Evolutionary conservation across 208 protist species (phyloP).

Genomic region (Trypanosoma melophagium): DNA sequence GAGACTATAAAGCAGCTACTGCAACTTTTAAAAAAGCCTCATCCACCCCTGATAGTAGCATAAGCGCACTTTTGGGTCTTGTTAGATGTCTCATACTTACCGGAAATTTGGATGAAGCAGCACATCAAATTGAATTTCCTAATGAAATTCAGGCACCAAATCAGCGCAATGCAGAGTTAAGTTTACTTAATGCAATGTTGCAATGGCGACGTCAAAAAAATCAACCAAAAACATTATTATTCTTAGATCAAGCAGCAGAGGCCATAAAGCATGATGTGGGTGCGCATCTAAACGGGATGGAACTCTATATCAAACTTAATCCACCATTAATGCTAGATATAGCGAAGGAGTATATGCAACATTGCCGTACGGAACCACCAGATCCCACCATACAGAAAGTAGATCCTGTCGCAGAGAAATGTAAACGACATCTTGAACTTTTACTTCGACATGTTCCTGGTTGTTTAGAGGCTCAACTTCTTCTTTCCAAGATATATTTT

Average conservation of each 20-base stretch:
- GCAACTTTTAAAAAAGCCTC: conserved; percentile 75
- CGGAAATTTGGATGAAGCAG: conserved; percentile 77
- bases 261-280: conserved; percentile 62
- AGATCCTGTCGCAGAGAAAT: conserved; percentile 75
- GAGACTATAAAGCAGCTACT: conserved; percentile 72
- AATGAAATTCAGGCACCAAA: conserved; percentile 83
- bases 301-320: conserved; percentile 79
- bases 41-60: conserved; percentile 65
- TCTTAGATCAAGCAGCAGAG: conserved; percentile 81
- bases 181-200: conserved; percentile 77
- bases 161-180: conserved; percentile 79
- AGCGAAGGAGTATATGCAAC: conserved; percentile 83
- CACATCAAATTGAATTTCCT: conserved; percentile 84
- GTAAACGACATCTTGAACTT: conserved; percentile 68
- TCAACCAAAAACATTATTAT: conserved; percentile 51
- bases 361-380: conserved; percentile 86
- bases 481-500: conserved; percentile 84
- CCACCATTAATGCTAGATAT: conserved; percentile 81
- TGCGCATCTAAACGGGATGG: conserved; percentile 35
- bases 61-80: conserved; percentile 71
- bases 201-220: conserved; percentile 68
- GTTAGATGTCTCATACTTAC: conserved; percentile 68
- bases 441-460: conserved; percentile 82
- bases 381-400: conserved; percentile 53
- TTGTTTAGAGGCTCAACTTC: conserved; percentile 84